Base-by-base conservation (phyloP, 1,284 basidiomycete species). In the Fomitopsis palustris region DNA sequence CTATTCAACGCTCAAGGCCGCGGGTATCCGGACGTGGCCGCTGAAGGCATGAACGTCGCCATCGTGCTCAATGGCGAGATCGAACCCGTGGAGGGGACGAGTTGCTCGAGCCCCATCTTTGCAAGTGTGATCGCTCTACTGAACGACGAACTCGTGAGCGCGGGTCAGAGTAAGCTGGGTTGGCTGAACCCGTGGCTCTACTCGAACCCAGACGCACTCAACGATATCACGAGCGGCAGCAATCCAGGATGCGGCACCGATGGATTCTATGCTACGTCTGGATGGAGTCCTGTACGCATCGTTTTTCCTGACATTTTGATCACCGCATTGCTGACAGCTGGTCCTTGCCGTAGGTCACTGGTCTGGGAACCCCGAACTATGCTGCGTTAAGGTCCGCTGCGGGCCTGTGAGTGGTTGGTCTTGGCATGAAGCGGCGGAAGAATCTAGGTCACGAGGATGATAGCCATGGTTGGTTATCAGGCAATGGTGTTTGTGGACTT, bases 121-220 rank as follows among this genome's bases (percentile, higher is more conserved):
- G 80, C 79, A 12, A 73, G 78, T 16, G 74, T 86, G 55, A 70
- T 87, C 53, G 74, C 81, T 1, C 74, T 86, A 66, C 64, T 86
- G 16, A 86, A 86, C 69, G 84, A 85, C 64, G 71, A 73, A n/a
- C 77, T 78, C n/a, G 62, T 79, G 33, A 67, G 72, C 0, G 61
- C 69, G 4, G 81, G 81, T 19, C 78, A 81, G 68, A 64, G 67
- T n/a, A 62, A 70, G 27, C 71, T 82, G 2, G 81, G 81, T 9
- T 83, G 79, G 73, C 58, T 83, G 29, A 82, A 83, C 71, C 81
- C 81, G 1, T 74, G 78, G 64, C 64, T 77, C 57, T 79, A 67
- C 56, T 43, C 49, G 53, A 62, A 53, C 21, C 37, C 54, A 10
- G 65, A 29, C 27, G 45, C 67, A 45, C 59, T 71, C 56, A 64